Conservation (phyloP, 202 grass and related monocot genomes). For the Zoysia matrella region DNA sequence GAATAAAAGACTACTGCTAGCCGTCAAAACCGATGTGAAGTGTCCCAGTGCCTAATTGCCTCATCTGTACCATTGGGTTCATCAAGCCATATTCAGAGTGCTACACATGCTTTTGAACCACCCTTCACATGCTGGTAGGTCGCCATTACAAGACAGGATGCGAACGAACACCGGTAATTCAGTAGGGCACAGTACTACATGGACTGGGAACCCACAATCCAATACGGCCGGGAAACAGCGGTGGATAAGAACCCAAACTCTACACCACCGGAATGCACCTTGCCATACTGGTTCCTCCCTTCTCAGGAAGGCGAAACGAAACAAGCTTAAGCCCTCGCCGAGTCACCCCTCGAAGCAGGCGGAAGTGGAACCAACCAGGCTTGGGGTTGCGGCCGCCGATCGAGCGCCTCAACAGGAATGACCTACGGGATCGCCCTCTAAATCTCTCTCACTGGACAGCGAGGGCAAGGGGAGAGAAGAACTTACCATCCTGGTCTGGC, state of each 20-base stretch:
- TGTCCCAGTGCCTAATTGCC: not conserved
- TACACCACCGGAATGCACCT: not conserved
- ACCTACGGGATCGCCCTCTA: not conserved
- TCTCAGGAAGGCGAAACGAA: not conserved
- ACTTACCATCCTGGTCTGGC: conserved; percentile 1
- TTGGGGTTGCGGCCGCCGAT: not conserved
- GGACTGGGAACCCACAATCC: not conserved
- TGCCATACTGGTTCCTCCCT: not conserved
- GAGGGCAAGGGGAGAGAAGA: not conserved
- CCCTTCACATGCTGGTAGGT: not conserved
- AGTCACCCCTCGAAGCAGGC: not conserved
- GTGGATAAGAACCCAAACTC: not conserved
- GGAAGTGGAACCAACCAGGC: not conserved
- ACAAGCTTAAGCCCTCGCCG: not conserved
- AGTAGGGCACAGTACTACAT: not conserved
- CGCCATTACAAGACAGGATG: not conserved
- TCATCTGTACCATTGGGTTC: not conserved
- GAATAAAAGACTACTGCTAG: not conserved
- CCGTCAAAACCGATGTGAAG: not conserved
- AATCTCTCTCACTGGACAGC: not conserved
- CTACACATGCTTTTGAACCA: not conserved
- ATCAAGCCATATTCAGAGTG: not conserved
- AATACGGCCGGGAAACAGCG: not conserved
- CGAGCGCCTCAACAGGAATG: not conserved
- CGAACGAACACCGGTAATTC: not conserved